Conservation (phyloP, 2,329 filamentous ascomycete species). For the Alternaria postmessia region DNA sequence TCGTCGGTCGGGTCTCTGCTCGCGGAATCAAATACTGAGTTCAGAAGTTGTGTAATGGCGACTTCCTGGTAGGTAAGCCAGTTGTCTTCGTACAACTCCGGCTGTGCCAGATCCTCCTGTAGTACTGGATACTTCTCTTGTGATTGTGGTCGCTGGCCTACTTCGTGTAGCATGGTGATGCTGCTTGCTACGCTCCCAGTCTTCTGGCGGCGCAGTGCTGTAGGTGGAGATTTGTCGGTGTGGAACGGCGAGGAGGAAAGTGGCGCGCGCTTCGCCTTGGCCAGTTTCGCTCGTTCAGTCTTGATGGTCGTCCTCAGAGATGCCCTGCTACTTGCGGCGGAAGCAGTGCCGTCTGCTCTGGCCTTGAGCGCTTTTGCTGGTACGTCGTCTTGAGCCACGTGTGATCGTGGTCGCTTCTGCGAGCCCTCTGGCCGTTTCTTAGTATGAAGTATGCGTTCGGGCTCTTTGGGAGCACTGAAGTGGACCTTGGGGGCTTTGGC, state of each 20-base stretch:
- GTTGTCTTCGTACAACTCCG: conserved; percentile 69
- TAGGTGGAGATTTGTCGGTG: conserved; percentile 47
- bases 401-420: conserved; percentile 47
- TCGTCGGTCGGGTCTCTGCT: conserved; percentile 36
- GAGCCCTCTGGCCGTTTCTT: conserved; percentile 37
- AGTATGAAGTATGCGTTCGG: conserved; percentile 25
- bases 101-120: conserved; percentile 61
- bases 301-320: conserved; percentile 37
- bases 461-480: conserved; percentile 35
- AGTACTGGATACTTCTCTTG: conserved; percentile 61
- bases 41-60: conserved; percentile 67
- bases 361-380: conserved; percentile 49
- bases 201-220: conserved; percentile 40
- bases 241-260: conserved; percentile 49
- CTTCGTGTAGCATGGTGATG: conserved; percentile 44
- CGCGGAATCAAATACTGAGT: conserved; percentile 60
- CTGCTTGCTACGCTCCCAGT: conserved; percentile 38
- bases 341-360: conserved; percentile 38
- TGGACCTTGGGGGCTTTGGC: conserved; percentile 39
- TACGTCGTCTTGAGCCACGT: conserved; percentile 39
- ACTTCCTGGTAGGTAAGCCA: conserved; percentile 70
- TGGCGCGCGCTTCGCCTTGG: conserved; percentile 29
- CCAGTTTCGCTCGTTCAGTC: conserved; percentile 33
- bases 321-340: conserved; percentile 34
- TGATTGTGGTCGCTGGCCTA: conserved; percentile 37